Evolutionary conservation across 352 stramenopile species (phyloP).

Genomic region (Phytopythium montanum): DNA sequence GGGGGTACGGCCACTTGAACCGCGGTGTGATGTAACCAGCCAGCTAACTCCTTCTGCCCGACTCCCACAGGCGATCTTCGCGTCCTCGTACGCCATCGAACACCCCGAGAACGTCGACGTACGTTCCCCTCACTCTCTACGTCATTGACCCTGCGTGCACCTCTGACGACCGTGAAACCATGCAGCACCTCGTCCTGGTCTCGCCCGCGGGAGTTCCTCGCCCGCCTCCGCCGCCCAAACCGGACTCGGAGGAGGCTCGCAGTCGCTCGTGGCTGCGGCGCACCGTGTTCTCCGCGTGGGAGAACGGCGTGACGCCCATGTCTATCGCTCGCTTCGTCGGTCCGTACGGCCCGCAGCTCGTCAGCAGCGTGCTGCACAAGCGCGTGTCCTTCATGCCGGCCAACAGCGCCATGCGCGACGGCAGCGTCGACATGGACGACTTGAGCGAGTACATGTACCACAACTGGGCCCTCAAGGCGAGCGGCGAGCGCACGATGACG

Average conservation of each 20-base stretch:
- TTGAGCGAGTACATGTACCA: slow-evolving; percentile 81
- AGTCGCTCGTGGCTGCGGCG: slow-evolving; percentile 52
- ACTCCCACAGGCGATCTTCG: slow-evolving; percentile 70
- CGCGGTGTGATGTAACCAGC: neutral
- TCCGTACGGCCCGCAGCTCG: slow-evolving; percentile 74
- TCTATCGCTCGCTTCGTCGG: slow-evolving; percentile 63
- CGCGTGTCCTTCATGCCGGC: slow-evolving; percentile 77
- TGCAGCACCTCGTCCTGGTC: slow-evolving; percentile 68
- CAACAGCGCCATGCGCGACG: slow-evolving; percentile 63
- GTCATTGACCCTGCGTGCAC: neutral
- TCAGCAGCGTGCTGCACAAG: slow-evolving; percentile 55
- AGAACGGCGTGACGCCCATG: slow-evolving; percentile 73
- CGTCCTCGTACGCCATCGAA: slow-evolving; percentile 64
- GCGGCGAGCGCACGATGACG: slow-evolving; percentile 66
- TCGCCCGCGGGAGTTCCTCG: slow-evolving; percentile 69
- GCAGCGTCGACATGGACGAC: slow-evolving; percentile 53
- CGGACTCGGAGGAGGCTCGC: slow-evolving; percentile 27
- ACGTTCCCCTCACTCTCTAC: slow-evolving; percentile 7
- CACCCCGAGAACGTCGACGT: slow-evolving; percentile 62
- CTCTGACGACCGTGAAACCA: slow-evolving; percentile 3
- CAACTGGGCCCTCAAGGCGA: slow-evolving; percentile 81
- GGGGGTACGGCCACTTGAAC: slow-evolving; percentile 34
- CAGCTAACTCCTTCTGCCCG: neutral
- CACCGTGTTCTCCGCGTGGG: slow-evolving; percentile 54
- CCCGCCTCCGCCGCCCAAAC: slow-evolving; percentile 40